Percentiles rank a stretch among this genome's conserved stretches.
Evolutionary conservation across 2,329 filamentous ascomycete species (phyloP).

Genomic region (Thermothelomyces thermophilus): DNA sequence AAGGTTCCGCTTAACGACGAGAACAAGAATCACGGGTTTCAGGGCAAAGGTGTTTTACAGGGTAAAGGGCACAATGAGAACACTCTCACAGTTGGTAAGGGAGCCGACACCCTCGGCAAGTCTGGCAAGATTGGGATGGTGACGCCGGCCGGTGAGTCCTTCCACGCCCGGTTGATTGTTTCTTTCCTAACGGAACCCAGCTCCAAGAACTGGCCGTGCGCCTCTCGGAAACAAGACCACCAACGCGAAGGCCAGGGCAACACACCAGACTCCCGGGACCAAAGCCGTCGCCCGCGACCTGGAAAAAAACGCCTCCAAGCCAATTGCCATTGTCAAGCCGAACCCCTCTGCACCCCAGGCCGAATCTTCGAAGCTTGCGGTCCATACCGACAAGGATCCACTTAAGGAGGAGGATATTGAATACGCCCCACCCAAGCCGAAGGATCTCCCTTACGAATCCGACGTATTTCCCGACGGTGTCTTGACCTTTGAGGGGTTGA

Average conservation of each 20-base stretch:
- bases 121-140: slow-evolving; percentile 59
- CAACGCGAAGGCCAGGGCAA: slow-evolving; percentile 69
- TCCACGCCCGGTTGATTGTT: not conserved
- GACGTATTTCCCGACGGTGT: slow-evolving; percentile 57
- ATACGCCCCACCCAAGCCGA: slow-evolving; percentile 74
- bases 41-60: slow-evolving; percentile 53
- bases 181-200: slow-evolving; percentile 32
- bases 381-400: slow-evolving; percentile 48
- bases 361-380: slow-evolving; percentile 55
- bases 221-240: slow-evolving; percentile 92
- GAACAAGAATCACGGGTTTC: slow-evolving; percentile 54
- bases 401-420: slow-evolving; percentile 69
- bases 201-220: slow-evolving; percentile 60
- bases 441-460: slow-evolving; percentile 60
- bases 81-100: slow-evolving; percentile 45
- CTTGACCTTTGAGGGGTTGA: slow-evolving; percentile 52
- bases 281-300: slow-evolving; percentile 52
- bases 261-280: slow-evolving; percentile 55
- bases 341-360: slow-evolving; percentile 49
- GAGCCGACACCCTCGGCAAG: slow-evolving; percentile 47
- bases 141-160: slow-evolving; percentile 68
- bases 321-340: slow-evolving; percentile 51
- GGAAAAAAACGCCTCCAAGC: slow-evolving; percentile 53
- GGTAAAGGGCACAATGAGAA: slow-evolving; percentile 51
- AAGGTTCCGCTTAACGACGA: slow-evolving; percentile 76